Base-by-base conservation (phyloP, 192 early-diverging fungal species). In the Fimicolochytrium jonesii region DNA sequence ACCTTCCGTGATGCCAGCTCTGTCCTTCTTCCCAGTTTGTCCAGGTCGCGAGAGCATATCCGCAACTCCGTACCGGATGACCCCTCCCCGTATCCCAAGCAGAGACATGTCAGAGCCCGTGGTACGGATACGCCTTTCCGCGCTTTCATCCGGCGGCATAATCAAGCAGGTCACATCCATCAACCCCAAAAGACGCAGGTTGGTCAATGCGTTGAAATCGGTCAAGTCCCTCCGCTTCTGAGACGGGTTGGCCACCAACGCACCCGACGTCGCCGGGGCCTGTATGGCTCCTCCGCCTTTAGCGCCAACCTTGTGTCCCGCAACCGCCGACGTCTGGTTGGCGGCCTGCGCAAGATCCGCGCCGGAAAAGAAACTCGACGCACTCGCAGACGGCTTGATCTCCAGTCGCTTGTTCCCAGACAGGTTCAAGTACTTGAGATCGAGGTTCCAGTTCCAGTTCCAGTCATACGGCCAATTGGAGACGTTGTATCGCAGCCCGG, bases 361-460 rank as follows among this genome's bases (percentile, higher is more conserved):
- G 13, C 49, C 56, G 13, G 54, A 23, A 4, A 64, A 35, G 31
- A 64, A 64, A 33, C 43, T 53, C 3, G 51, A 37, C 4, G 50
- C 51, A 17, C 35, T 45, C 13, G 62, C 29, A 0, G 67, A 69
- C 5, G 62, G 83, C 58, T 91, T 90, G 70, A 95, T 93, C 71
- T 92, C 90, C 29, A 95, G 73, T 39, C 91, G 74, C 63, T 90
- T 88, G 67, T 94, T 94, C 53, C 92, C 90, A 6, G 92, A 93
- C 56, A 95, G 78, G 64, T 93, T 92, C 23, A 95, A 80, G 47
- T 92, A 95, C 67, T 87, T 88, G 18, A 95, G 79, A 15, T 88
- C 87, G 31, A 90, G 71, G 62, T 95, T 95, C 90, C 91, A 92
- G 66, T 92, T 93, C 81, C 93, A 95, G 66, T 95, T 95, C 93